Conservation (phyloP, 2,329 filamentous ascomycete species). For the Xylariaceae sp. region DNA sequence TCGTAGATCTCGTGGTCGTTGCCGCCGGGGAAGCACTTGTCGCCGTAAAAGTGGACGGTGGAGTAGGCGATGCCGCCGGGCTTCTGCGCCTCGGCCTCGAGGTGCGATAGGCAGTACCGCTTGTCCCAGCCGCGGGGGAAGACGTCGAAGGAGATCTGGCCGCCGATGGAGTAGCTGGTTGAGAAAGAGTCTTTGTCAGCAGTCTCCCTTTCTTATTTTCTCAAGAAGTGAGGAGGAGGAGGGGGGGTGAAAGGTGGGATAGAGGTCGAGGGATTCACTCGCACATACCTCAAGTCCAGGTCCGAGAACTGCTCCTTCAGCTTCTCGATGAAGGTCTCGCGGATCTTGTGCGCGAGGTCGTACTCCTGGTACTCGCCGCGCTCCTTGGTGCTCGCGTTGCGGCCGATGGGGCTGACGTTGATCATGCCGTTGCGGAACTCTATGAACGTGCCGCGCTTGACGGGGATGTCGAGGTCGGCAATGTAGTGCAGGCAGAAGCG, state of each 20-base stretch:
- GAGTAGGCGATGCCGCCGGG: constrained; percentile 72
- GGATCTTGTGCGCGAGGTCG: constrained; percentile 72
- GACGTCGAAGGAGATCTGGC: constrained; percentile 97
- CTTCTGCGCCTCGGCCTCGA: constrained; percentile 73
- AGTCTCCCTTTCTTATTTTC: no score
- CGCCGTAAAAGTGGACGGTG: constrained; percentile 95
- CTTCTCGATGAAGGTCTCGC: constrained; percentile 69
- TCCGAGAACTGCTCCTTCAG: constrained; percentile 80
- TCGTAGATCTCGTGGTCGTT: constrained; percentile 95
- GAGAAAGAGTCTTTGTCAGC: background rate
- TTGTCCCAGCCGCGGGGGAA: constrained; percentile 98
- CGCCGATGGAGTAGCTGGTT: constrained; percentile 81
- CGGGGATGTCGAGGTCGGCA: constrained; percentile 75
- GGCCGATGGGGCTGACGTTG: constrained; percentile 77
- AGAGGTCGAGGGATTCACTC: background rate
- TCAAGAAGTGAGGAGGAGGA: constrained; percentile 1
- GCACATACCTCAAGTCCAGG: constrained; percentile 73
- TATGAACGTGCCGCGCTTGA: constrained; percentile 81
- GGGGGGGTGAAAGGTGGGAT: constrained; percentile 1
- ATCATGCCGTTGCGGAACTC: constrained; percentile 92
- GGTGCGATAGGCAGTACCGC: constrained; percentile 88
- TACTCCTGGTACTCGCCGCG: constrained; percentile 77
- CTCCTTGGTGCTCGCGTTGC: constrained; percentile 80
- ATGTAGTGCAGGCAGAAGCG: constrained; percentile 77
- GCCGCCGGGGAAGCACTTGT: constrained; percentile 87